Evolutionary conservation across 2,329 filamentous ascomycete species (phyloP), one percentile per base, ranked within the genome.

Genomic region (Teratosphaeria gauchensis): DNA sequence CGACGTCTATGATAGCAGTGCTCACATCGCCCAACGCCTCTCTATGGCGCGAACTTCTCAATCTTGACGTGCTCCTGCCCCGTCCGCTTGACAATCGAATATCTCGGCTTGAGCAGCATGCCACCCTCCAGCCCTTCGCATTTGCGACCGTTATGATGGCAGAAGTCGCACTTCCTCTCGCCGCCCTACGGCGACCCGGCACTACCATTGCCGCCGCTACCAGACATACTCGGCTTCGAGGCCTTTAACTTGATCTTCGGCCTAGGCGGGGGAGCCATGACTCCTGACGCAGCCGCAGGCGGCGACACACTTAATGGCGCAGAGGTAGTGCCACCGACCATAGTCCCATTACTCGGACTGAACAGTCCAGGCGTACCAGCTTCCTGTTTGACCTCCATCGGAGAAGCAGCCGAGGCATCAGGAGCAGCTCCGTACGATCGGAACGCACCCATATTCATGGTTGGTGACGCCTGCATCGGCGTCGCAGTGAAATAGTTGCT

Each of bases 391-490:
- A 60, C 31, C n/a, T 58, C 57, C 35, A 58, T 4, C 14, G 33
- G 30, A 16, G 16, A 28, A 51, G 35, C n/a, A 7, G 21, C n/a
- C 7, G 48, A 42, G 16, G 54, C 42, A 32, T 54, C 58, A 33
- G 54, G 56, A 16, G 54, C 48, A 1, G 59, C 57, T 28, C 62
- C 63, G 48, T 64, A 68, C 19, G 58, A 61, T 21, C 66, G 55
- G 53, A 68, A 68, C 2, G 58, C 62, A 12, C 66, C 66, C 54
- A 67, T 51, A 56, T 68, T 68, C 54, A 63, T 56, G 12, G 53
- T 51, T 31, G 57, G 56, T n/a, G 56, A 24, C 14, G 42, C 33
- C 32, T 56, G 57, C 4, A 42, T 30, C 12, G 61, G 61, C 6
- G 64, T 60, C 7, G 63, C 54, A 4, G 60, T 56, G 55, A 65